Base-by-base conservation (phyloP, 352 stramenopile genomes). In the Globisporangium megalacanthum region DNA sequence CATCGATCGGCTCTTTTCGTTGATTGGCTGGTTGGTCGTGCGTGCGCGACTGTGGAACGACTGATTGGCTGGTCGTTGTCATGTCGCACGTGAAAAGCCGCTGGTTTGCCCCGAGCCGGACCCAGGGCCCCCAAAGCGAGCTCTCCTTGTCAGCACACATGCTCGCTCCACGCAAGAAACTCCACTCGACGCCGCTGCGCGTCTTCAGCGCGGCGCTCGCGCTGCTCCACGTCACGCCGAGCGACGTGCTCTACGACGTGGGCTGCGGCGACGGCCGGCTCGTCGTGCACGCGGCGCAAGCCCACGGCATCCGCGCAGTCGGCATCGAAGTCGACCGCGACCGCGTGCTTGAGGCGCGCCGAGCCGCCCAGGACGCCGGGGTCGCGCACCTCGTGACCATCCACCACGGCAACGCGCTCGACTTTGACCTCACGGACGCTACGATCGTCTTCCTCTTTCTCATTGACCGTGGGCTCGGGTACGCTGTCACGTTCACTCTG, bases 371-470 rank as follows among this genome's bases (percentile, higher is more conserved):
- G 7, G 44, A 41, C 3, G 68, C 65, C 0, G 62, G 68, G 1
- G 67, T 91, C 20, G 66, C 60, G 4, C 65, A 79, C 42, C 66
- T 88, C n/a, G 79, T 89, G 42, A 79, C 69, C 33, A 75, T 93
- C 48, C 65, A 83, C 53, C 49, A 79, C 56, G 80, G 73, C 53
- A 93, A 93, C 55, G 83, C 79, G 20, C 64, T 93, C 58, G 73
- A 90, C 39, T 85, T 89, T 54, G 74, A 80, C 22, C 70, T 87
- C 3, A 31, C 53, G 1, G 73, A 91, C 35, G 83, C 82, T 5
- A 85, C 79, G 9, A 59, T 93, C 49, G 62, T 93, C 50, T 93
- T 93, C 58, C 68, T 93, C 45, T 93, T 93, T 41, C 77, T 93
- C 54, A 91, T 93, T 39, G 68, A 81, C 42, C 77, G 77, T 17